phyloP scores from a whole-genome alignment of 257 asterid genomes.

The Craterostigma plantagineum region DNA sequence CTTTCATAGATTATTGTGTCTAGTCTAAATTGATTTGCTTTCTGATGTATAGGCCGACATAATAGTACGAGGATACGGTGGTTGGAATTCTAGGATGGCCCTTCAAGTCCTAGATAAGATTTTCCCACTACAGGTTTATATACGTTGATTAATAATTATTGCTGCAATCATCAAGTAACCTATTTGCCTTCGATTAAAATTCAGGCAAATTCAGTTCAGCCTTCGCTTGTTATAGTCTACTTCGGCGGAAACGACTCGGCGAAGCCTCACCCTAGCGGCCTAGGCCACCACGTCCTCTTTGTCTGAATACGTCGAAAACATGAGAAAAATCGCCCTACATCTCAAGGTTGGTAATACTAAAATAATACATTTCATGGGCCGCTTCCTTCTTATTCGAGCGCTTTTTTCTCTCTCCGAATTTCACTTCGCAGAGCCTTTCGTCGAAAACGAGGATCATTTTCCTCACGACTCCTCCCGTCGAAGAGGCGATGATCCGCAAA shows the following conservation, averaged over 20 bases:
- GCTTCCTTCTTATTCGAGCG: too few relatives aligned
- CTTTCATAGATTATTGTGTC: not conserved
- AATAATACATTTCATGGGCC: not conserved
- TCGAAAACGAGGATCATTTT: conserved; percentile 29
- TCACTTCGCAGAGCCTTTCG: conserved; percentile 49
- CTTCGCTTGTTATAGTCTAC: conserved; percentile 56
- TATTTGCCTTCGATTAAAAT: not conserved
- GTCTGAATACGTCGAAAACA: conserved; percentile 58
- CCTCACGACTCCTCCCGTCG: conserved; percentile 41
- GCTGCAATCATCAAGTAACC: not conserved
- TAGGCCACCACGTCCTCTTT: conserved; percentile 72
- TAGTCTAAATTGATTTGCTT: not conserved
- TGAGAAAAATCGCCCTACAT: conserved; percentile 50
- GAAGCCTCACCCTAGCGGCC: conserved; percentile 54
- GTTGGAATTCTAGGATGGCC: conserved; percentile 80
- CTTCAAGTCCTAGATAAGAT: conserved; percentile 39
- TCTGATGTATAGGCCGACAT: conserved; percentile 44
- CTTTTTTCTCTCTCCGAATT: too few relatives aligned
- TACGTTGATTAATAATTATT: too few relatives aligned
- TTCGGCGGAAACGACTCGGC: conserved; percentile 80
- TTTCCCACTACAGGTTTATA: conserved; percentile 50
- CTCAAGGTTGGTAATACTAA: conserved; percentile 37
- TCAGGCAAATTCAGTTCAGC: conserved; percentile 54
- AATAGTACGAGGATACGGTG: conserved; percentile 57
- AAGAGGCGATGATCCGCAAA: conserved; percentile 29